Conservation (phyloP, 2,329 filamentous ascomycete genomes). For the Aspergillus sp. region DNA sequence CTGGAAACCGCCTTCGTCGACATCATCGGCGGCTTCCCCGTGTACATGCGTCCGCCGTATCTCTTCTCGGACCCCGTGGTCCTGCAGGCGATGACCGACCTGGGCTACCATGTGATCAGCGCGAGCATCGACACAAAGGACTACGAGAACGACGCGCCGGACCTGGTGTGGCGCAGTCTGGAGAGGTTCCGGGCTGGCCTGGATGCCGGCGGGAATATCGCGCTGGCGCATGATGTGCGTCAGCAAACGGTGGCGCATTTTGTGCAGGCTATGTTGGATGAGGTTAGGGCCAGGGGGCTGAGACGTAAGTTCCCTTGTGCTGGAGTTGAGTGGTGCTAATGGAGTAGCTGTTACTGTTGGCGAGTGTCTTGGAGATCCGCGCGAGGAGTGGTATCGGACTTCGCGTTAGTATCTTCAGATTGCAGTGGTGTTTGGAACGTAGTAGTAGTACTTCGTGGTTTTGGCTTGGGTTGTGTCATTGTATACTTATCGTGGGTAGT, state of each 20-base stretch:
- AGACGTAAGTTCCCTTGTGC: constrained; percentile 13
- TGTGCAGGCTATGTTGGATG: constrained; percentile 24
- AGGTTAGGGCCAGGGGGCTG: constrained; percentile 35
- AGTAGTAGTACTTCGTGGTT: too few relatives aligned
- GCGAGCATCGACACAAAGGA: constrained; percentile 37
- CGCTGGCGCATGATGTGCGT: constrained; percentile 31
- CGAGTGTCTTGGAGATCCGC: constrained; percentile 47
- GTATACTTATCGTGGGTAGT: too few relatives aligned
- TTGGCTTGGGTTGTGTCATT: too few relatives aligned
- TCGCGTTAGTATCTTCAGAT: not conserved
- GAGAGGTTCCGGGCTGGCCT: constrained; percentile 24
- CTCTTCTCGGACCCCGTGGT: constrained; percentile 25
- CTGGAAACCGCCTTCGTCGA: constrained; percentile 32
- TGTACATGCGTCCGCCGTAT: constrained; percentile 42
- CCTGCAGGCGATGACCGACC: constrained; percentile 26
- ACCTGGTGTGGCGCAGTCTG: constrained; percentile 19
- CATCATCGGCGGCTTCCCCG: constrained; percentile 37
- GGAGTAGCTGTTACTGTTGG: constrained; percentile 44
- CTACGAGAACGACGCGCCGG: constrained; percentile 26
- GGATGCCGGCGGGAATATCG: constrained; percentile 22
- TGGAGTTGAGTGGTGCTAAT: constrained; percentile 1
- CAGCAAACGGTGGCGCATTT: constrained; percentile 25
- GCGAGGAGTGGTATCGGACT: constrained; percentile 43
- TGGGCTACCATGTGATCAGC: constrained; percentile 39
- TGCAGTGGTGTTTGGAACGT: not conserved